Base-by-base conservation (phyloP, 2,329 filamentous ascomycete species). In the Microcera coccophila region DNA sequence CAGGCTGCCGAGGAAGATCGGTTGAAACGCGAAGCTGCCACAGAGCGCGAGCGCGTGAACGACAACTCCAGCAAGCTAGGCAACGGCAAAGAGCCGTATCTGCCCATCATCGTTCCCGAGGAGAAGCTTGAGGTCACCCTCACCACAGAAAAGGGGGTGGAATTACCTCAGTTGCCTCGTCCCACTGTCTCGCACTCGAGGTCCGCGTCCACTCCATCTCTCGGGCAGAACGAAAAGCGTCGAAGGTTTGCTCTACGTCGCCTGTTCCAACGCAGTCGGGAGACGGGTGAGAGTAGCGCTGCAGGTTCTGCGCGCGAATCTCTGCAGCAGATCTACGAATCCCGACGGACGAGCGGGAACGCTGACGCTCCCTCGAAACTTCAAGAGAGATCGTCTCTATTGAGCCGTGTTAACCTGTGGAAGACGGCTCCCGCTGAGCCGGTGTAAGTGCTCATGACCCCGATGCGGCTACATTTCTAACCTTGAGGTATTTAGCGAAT, bases 401-500 rank as follows among this genome's bases (percentile, higher is more conserved):
- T 26, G 7, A 26, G 22, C 22, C 22, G 22, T 26, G 22, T 26
- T 7, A 26, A 12, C 22, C 12, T 26, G 4, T 26, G 26, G 20
- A 11, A 36, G 16, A 34, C 35, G 17, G 24, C 17, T 16, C 9
- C 39, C n/a, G 42, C 43, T 3, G 48, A 55, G 36, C 41, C 59
- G 14, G 49, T 64, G 63, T 66, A 52, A 50, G 63, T 54, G 37
- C 4, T 5, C 31, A 16, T 14, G 19, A 32, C 42, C 22, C 29
- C 15, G 19, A 9, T 15, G 10, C 7, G 17, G n/a, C n/a, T 16
- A 8, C 3, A 26, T 14, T 12, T 12, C 4, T 19, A 11, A 14
- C 45, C 47, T 61, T 37, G 60, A n/a, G n/a, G n/a, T 9, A 7
- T 17, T 3, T 40, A 84, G 81, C 3, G 77, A 83, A 65, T 87